Percentiles rank a stretch among this genome's conserved stretches.
Conservation (phyloP, 2,329 filamentous ascomycete genomes). For the Cephalotrichum gorgonifer region DNA sequence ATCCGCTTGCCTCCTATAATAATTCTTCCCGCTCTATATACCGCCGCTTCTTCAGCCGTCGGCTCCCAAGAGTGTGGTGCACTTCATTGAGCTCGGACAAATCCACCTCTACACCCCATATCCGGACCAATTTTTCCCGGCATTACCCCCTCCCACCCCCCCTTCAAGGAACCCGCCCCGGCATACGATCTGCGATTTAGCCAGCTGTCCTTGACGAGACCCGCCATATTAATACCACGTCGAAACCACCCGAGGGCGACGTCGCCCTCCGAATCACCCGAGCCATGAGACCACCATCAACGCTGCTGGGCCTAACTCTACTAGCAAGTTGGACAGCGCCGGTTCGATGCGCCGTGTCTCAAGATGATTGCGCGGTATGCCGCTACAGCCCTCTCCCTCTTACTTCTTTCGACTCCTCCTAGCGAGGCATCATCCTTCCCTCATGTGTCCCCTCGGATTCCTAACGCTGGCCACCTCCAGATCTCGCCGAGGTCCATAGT, state of each 20-base stretch:
- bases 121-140: too few relatives aligned
- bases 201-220: constrained; percentile 2
- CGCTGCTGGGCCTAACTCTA: constrained; percentile 44
- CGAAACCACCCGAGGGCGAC: background rate
- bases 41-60: too few relatives aligned
- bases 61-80: too few relatives aligned
- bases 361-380: constrained; percentile 46
- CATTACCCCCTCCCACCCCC: too few relatives aligned
- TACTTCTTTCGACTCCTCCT: constrained; percentile 9
- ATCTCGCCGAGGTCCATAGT: constrained; percentile 84
- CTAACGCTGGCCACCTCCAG: constrained; percentile 41
- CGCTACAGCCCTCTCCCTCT: constrained; percentile 9
- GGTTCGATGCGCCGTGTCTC: constrained; percentile 29
- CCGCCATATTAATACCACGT: background rate
- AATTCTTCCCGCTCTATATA: too few relatives aligned
- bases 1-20: too few relatives aligned
- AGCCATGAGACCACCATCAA: constrained; percentile 41
- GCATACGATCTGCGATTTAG: too few relatives aligned
- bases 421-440: constrained; percentile 9
- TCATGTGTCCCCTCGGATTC: constrained; percentile 9
- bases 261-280: background rate
- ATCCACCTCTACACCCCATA: too few relatives aligned
- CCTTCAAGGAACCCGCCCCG: too few relatives aligned
- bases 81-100: too few relatives aligned
- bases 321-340: constrained; percentile 44